These are phyloP conservation scores for Penicillium sp. DNA, from an alignment of 2,329 filamentous ascomycete genomes.

Conservation along the genomic window DNA sequence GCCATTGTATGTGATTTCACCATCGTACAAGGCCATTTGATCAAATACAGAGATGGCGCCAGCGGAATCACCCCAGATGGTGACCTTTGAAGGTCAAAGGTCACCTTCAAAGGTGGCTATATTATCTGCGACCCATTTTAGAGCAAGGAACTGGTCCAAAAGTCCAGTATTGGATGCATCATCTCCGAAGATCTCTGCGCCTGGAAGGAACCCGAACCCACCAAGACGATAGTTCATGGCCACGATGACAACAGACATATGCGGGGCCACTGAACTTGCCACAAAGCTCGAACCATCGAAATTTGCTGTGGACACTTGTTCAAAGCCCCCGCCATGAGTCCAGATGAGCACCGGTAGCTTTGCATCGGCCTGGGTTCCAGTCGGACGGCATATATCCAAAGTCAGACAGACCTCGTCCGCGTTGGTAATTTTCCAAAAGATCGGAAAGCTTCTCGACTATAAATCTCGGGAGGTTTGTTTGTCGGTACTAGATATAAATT, in stretches of 20 bases:
- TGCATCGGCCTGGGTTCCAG: slow-evolving; percentile 53
- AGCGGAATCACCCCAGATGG: slow-evolving; percentile 74
- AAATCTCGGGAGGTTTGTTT: slow-evolving; percentile 42
- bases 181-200: slow-evolving; percentile 65
- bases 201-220: slow-evolving; percentile 72
- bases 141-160: slow-evolving; percentile 68
- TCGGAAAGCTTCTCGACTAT: slow-evolving; percentile 52
- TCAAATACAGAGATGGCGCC: slow-evolving; percentile 72
- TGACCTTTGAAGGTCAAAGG: slow-evolving; percentile 70
- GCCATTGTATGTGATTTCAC: slow-evolving; percentile 71
- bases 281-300: slow-evolving; percentile 40
- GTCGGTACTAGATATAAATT: slow-evolving; percentile 62
- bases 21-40: slow-evolving; percentile 72
- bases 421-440: slow-evolving; percentile 57
- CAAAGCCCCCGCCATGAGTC: slow-evolving; percentile 65
- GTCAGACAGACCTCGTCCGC: slow-evolving; percentile 65
- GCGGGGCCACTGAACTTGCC: slow-evolving; percentile 43
- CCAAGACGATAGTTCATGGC: slow-evolving; percentile 75
- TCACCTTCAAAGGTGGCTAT: slow-evolving; percentile 77
- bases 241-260: slow-evolving; percentile 70
- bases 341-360: slow-evolving; percentile 68
- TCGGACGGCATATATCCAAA: slow-evolving; percentile 60
- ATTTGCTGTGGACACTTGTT: slow-evolving; percentile 48
- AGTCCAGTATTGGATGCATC: slow-evolving; percentile 70
- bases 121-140: slow-evolving; percentile 77